phyloP scores from a whole-genome alignment of 495 filamentous ascomycete species.

The Hyaloscypha bicolor region DNA sequence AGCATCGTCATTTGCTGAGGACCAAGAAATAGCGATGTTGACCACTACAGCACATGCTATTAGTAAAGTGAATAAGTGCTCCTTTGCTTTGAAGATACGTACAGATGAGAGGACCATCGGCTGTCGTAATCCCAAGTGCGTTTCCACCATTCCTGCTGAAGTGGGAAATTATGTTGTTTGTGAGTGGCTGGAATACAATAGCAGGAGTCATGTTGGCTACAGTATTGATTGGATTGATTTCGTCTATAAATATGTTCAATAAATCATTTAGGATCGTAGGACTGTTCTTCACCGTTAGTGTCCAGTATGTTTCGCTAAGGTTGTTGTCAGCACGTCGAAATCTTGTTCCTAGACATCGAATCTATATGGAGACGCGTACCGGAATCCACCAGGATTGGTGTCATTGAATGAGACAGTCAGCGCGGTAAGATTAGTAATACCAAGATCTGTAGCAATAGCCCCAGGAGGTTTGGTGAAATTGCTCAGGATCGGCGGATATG shows the following conservation, averaged over 20 bases:
- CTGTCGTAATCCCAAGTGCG: constrained; percentile 49
- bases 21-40: constrained; percentile 38
- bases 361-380: constrained; percentile 29
- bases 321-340: background rate
- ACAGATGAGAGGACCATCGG: constrained; percentile 38
- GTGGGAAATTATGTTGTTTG: constrained; percentile 39
- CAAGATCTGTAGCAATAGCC: constrained; percentile 40
- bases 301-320: constrained; percentile 44
- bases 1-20: constrained; percentile 36
- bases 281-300: constrained; percentile 37
- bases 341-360: background rate
- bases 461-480: constrained; percentile 37
- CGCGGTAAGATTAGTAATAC: constrained; percentile 46
- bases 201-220: constrained; percentile 44
- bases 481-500: constrained; percentile 36
- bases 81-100: constrained; percentile 15
- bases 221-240: constrained; percentile 39
- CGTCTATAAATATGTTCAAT: constrained; percentile 39
- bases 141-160: constrained; percentile 53
- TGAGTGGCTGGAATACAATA: constrained; percentile 52
- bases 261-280: constrained; percentile 38
- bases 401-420: constrained; percentile 46
- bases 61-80: background rate
- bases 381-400: constrained; percentile 44
- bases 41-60: background rate